Base-by-base conservation (phyloP, 1,139 yeast genomes). In the Blastobotrys persicus region DNA sequence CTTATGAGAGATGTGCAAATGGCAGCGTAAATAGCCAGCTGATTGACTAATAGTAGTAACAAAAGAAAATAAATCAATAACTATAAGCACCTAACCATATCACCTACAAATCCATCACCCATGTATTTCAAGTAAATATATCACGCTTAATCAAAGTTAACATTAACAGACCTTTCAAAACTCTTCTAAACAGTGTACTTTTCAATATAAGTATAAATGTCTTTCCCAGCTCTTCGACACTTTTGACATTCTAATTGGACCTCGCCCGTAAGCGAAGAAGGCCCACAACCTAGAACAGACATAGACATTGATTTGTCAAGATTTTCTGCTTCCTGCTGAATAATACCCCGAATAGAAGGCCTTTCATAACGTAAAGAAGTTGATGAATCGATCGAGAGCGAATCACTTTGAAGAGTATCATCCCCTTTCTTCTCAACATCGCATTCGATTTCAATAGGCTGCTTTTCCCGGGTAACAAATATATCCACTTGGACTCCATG, bases 201-300 rank as follows among this genome's bases (percentile, higher is more conserved):
- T 42, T 59, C 63, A 12, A 46, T 37, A 41, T 56, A 59, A 20
- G 55, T 46, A 43, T 59, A 60, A 26, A 59, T 47, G 16, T 58
- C 54, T 2, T 55, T 47, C 11, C 61, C 57, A 11, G 58, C 58
- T 60, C 66, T 61, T 43, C 74, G 61, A 38, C 63, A 64, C 33
- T 47, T 56, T 49, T 70, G 72, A 48, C 74, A 66, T 38, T 56
- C 62, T 3, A 52, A 56, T 47, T 65, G 69, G 11, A 72, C 60
- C 14, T 51, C 49, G 19, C 66, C 58, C 2, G 69, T 62, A 45
- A 74, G 66, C 2, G 44, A 45, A 2, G 51, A 57, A 3, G 76
- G 73, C 0, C 78, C 78, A 64, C 78, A 74, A 18, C 69, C 61
- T 14, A 68, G 55, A 2, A 74, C 71, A 0, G 77, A 76, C 50